These are phyloP conservation scores for Peniophora sp. DNA, from an alignment of 1,284 basidiomycete genomes.

Conservation along the genomic window DNA sequence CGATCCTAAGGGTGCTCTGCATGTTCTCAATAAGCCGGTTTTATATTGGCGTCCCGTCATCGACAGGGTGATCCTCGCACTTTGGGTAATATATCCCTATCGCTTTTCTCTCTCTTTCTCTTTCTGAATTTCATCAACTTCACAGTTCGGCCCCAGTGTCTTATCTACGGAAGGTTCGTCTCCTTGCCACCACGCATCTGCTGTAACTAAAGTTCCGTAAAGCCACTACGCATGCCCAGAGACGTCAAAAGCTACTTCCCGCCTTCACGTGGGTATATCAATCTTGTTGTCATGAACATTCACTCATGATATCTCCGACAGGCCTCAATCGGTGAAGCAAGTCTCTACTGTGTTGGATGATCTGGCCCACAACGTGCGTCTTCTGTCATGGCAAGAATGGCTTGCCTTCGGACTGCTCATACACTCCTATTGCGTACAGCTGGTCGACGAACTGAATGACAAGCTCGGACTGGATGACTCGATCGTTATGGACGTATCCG, in stretches of 20 bases:
- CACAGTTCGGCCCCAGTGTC: slow-evolving; percentile 7
- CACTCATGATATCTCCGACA: background rate
- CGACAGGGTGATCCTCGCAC: slow-evolving; percentile 2
- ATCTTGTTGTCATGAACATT: background rate
- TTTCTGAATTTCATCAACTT: background rate
- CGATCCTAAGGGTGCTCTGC: slow-evolving; percentile 8
- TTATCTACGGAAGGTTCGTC: slow-evolving; percentile 4
- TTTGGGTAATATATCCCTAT: slow-evolving; percentile 5
- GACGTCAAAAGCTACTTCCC: background rate
- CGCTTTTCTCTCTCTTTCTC: background rate
- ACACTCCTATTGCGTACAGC: background rate
- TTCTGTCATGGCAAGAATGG: background rate
- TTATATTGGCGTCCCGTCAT: slow-evolving; percentile 5
- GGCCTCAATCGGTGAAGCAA: slow-evolving; percentile 2
- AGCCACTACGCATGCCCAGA: slow-evolving; percentile 1
- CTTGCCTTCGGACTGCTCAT: background rate
- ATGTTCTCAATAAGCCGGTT: slow-evolving; percentile 5
- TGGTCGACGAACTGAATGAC: slow-evolving; percentile 1
- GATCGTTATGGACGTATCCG: slow-evolving; percentile 1
- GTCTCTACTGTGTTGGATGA: slow-evolving; percentile 1
- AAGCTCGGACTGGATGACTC: background rate
- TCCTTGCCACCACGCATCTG: background rate
- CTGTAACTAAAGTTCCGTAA: background rate
- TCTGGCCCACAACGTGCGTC: slow-evolving; percentile 1
- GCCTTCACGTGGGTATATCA: slow-evolving; percentile 1